Evolutionary conservation across 108 stramenopile species (phyloP).

Genomic region (Asterionellopsis glacialis): DNA sequence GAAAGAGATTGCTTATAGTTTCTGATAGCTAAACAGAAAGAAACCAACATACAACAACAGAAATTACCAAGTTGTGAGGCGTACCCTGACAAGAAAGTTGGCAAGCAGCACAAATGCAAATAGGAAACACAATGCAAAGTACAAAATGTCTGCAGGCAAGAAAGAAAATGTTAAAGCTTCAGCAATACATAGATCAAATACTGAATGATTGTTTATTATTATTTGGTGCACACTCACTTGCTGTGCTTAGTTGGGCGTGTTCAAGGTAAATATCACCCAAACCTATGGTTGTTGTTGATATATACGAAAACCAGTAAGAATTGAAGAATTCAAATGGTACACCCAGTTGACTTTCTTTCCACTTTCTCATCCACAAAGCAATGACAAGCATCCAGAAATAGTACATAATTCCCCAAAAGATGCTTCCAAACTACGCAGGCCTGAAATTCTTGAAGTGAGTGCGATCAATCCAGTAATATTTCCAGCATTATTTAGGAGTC

Average conservation of each 20-base stretch:
- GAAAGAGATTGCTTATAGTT: too few species aligned
- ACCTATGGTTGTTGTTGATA: constrained; percentile 41
- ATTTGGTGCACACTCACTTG: background rate
- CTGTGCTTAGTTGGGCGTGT: constrained; percentile 20
- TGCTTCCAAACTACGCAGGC: constrained; percentile 1
- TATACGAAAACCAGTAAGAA: constrained; percentile 41
- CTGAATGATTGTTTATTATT: too few species aligned
- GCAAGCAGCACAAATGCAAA: constrained; percentile 21
- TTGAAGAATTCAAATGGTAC: constrained; percentile 11
- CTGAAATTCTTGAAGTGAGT: background rate
- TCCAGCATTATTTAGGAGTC: background rate
- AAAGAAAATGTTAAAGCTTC: too few species aligned
- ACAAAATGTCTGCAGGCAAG: constrained; percentile 8
- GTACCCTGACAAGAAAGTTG: constrained; percentile 18
- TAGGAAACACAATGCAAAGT: constrained; percentile 14
- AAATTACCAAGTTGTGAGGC: too few species aligned
- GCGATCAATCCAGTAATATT: background rate
- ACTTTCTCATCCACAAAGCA: constrained; percentile 4
- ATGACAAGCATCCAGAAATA: constrained; percentile 27
- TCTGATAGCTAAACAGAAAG: too few species aligned
- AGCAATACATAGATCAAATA: too few species aligned
- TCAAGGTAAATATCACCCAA: constrained; percentile 41
- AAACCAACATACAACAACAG: too few species aligned
- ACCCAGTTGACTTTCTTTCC: constrained; percentile 14
- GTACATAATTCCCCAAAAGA: constrained; percentile 26